These are phyloP conservation scores for Parachaetomium inaequale DNA, from an alignment of 495 filamentous ascomycete species.

Conservation along the genomic window DNA sequence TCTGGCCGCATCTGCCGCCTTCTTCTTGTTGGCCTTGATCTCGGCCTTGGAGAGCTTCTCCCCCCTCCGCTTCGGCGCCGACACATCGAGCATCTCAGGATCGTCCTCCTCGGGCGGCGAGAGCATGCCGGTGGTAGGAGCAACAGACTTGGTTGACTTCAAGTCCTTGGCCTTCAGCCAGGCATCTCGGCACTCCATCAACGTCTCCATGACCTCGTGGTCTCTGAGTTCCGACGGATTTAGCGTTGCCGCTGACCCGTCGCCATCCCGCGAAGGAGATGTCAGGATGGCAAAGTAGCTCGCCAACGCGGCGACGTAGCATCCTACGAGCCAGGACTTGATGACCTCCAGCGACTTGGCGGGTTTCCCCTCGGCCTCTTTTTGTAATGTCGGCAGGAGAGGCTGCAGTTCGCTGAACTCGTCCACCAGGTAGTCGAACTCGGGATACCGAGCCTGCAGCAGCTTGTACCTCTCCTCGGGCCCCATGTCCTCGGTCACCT, in stretches of 20 bases:
- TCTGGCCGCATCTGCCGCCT: conserved; percentile 35
- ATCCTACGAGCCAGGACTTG: conserved; percentile 70
- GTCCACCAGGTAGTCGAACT: conserved; percentile 79
- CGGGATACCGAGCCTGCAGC: conserved; percentile 77
- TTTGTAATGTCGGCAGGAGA: conserved; percentile 53
- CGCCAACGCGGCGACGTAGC: conserved; percentile 78
- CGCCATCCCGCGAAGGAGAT: conserved; percentile 59
- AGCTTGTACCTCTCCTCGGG: conserved; percentile 71
- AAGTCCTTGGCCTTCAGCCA: conserved; percentile 74
- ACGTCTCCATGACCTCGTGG: conserved; percentile 80
- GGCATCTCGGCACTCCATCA: conserved; percentile 73
- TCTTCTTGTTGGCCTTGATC: conserved; percentile 31
- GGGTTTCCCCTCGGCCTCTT: conserved; percentile 51
- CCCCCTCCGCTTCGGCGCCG: conserved; percentile 26
- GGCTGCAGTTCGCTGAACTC: conserved; percentile 73
- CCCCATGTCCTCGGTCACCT: conserved; percentile 75
- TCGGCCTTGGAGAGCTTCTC: conserved; percentile 33
- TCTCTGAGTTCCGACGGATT: conserved; percentile 70
- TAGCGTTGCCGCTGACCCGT: conserved; percentile 51
- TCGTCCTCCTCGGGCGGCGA: conserved; percentile 39
- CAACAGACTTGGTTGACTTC: conserved; percentile 28
- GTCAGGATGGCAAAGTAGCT: conserved; percentile 93
- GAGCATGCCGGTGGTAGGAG: conserved; percentile 25
- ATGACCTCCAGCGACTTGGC: conserved; percentile 56
- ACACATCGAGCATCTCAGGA: conserved; percentile 27